phyloP scores from a whole-genome alignment of 257 asterid genomes.

The Phtheirospermum japonicum region DNA sequence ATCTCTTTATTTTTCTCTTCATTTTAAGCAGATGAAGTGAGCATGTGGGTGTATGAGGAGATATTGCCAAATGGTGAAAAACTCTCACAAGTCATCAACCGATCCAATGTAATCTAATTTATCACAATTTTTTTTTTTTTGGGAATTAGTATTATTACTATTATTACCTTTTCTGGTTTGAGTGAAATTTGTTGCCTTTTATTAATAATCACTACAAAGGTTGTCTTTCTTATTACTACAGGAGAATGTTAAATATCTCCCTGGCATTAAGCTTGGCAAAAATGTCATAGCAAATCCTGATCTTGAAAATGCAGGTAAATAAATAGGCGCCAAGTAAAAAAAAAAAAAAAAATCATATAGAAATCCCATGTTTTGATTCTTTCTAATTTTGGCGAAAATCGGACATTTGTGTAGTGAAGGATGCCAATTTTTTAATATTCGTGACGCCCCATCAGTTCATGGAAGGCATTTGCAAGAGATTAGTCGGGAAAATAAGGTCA shows the following conservation, averaged over 20 bases:
- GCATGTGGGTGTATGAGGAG: slow-evolving; percentile 84
- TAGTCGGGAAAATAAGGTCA: slow-evolving; percentile 54
- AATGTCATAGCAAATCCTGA: slow-evolving; percentile 80
- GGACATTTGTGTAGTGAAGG: slow-evolving; percentile 53
- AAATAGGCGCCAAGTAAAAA: too few species aligned
- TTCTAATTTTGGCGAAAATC: too few species aligned
- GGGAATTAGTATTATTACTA: neutral
- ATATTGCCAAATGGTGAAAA: slow-evolving; percentile 55
- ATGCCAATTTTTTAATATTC: slow-evolving; percentile 75
- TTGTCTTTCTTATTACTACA: slow-evolving; percentile 27
- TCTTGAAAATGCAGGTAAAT: slow-evolving; percentile 85
- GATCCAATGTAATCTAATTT: slow-evolving; percentile 59
- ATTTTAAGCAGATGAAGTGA: slow-evolving; percentile 57
- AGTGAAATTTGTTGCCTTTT: too few species aligned
- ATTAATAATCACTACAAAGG: too few species aligned
- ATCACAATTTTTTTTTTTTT: too few species aligned
- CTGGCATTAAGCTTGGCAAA: slow-evolving; percentile 74
- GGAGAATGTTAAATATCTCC: slow-evolving; percentile 89
- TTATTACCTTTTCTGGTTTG: too few species aligned
- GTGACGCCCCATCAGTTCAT: slow-evolving; percentile 72
- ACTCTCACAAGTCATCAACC: slow-evolving; percentile 62
- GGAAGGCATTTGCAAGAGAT: slow-evolving; percentile 44
- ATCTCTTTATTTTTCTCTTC: too few species aligned
- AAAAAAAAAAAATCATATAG: too few species aligned
- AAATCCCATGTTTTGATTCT: too few species aligned